phyloP scores from a whole-genome alignment of 2,329 filamentous ascomycete genomes.

The Ophiostoma ips region DNA sequence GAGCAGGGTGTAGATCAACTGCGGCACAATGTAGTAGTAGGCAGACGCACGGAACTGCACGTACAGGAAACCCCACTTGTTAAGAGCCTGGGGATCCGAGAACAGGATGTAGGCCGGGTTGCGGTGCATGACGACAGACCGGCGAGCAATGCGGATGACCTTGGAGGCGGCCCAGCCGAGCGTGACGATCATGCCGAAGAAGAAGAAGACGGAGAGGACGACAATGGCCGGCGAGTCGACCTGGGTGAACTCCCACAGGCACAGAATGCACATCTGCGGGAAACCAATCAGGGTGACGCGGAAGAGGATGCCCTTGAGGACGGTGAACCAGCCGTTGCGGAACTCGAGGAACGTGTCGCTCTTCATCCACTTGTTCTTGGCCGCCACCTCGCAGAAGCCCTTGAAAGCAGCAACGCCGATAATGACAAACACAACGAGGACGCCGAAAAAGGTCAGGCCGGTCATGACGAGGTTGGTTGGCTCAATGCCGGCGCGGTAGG shows the following conservation, averaged over 20 bases:
- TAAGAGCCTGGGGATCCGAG: constrained; percentile 69
- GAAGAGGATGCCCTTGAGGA: constrained; percentile 77
- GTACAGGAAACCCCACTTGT: constrained; percentile 89
- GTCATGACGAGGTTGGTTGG: constrained; percentile 77
- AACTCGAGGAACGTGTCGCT: constrained; percentile 62
- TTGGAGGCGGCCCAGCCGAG: constrained; percentile 69
- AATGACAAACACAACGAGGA: constrained; percentile 60
- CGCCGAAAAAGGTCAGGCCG: constrained; percentile 65
- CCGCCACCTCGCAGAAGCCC: constrained; percentile 55
- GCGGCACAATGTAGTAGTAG: constrained; percentile 75
- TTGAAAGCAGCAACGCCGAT: constrained; percentile 62
- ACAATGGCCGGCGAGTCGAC: constrained; percentile 67
- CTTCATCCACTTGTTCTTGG: constrained; percentile 60
- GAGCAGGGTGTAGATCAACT: constrained; percentile 56
- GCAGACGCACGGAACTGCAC: constrained; percentile 79
- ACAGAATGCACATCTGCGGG: constrained; percentile 71
- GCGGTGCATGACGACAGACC: constrained; percentile 74
- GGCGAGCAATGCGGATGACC: constrained; percentile 66
- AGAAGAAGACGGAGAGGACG: constrained; percentile 66
- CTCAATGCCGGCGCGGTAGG: constrained; percentile 68
- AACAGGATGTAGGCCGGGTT: constrained; percentile 85
- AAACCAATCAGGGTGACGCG: constrained; percentile 71
- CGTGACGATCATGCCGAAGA: constrained; percentile 59
- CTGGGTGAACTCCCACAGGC: constrained; percentile 71
- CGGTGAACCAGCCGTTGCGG: constrained; percentile 73